Evolutionary conservation across 192 early-diverging fungal species (phyloP).

Genomic region (Paraglomus brasilianum): DNA sequence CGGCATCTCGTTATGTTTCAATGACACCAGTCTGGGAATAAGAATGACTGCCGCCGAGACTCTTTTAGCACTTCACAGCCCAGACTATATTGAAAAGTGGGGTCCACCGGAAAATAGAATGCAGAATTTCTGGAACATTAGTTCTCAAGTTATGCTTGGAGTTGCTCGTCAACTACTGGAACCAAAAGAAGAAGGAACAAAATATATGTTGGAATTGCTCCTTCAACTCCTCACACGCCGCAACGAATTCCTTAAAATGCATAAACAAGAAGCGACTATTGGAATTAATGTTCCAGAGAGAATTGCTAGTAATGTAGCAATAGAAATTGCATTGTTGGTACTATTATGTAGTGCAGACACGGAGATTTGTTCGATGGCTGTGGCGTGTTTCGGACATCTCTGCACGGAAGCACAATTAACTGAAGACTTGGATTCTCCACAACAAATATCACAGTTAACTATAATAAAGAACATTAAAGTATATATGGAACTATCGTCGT

Average conservation of each 20-base stretch:
- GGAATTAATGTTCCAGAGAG: slow-evolving; percentile 63
- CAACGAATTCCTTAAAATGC: slow-evolving; percentile 55
- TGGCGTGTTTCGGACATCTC: slow-evolving; percentile 66
- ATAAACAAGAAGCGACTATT: slow-evolving; percentile 49
- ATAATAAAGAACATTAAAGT: slow-evolving; percentile 69
- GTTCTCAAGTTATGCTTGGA: slow-evolving; percentile 59
- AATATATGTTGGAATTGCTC: slow-evolving; percentile 65
- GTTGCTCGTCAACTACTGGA: slow-evolving; percentile 79
- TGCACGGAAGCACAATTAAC: slow-evolving; percentile 72
- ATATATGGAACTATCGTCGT: slow-evolving; percentile 65
- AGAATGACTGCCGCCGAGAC: slow-evolving; percentile 70
- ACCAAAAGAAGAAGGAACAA: slow-evolving; percentile 61
- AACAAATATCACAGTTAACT: slow-evolving; percentile 47
- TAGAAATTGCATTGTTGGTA: slow-evolving; percentile 77
- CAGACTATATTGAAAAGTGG: slow-evolving; percentile 76
- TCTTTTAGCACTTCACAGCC: slow-evolving; percentile 71
- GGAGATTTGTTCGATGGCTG: slow-evolving; percentile 59
- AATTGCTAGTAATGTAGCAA: slow-evolving; percentile 62
- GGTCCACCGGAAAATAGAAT: slow-evolving; percentile 70
- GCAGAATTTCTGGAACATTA: slow-evolving; percentile 77
- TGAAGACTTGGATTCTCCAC: slow-evolving; percentile 48
- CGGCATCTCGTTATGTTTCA: slow-evolving; percentile 72
- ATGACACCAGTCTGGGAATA: slow-evolving; percentile 68
- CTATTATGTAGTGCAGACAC: slow-evolving; percentile 72
- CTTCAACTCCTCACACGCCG: slow-evolving; percentile 63